A percentile compares a stretch with the other conserved stretches of the same genome.
Conservation (phyloP, 768 basidiomycete species). For the Agrocybe chaxingu region DNA sequence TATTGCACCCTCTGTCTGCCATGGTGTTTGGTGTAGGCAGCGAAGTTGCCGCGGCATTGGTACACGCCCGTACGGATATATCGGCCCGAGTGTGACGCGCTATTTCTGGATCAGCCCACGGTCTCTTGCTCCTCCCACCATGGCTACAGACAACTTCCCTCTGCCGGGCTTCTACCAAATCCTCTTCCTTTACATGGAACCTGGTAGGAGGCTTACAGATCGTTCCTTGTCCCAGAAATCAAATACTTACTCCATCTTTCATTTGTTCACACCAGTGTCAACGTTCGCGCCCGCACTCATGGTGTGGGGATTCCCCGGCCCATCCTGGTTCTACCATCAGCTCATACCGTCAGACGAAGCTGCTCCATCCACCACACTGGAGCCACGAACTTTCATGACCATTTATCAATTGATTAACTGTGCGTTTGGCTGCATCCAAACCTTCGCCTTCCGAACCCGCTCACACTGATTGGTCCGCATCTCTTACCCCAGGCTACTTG, state of each 20-base stretch:
- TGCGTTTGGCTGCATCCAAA: conserved; percentile 22
- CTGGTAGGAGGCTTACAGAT: conserved; percentile 34
- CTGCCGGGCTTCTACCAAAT: conserved; percentile 61
- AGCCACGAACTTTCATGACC: conserved; percentile 54
- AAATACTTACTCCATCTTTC: neutral
- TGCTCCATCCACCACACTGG: conserved; percentile 28
- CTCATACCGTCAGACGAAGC: conserved; percentile 50
- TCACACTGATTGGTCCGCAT: conserved; percentile 4
- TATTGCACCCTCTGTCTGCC: neutral
- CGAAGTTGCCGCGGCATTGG: neutral
- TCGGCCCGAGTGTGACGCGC: conserved; percentile 1
- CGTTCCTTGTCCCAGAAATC: neutral
- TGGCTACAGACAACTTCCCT: conserved; percentile 35
- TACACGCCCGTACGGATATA: conserved; percentile 3
- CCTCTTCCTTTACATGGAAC: conserved; percentile 66
- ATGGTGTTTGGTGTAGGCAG: conserved; percentile 3
- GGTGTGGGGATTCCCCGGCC: conserved; percentile 56
- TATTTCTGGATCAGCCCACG: neutral
- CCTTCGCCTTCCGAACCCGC: neutral
- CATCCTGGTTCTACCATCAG: conserved; percentile 64
- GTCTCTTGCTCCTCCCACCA: conserved; percentile 13
- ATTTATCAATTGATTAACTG: conserved; percentile 71
- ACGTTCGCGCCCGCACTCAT: conserved; percentile 33
- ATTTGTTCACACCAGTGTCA: conserved; percentile 23
- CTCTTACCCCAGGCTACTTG: conserved; percentile 27